Percentiles rank a stretch among this genome's conserved stretches.
phyloP scores from a whole-genome alignment of 2,329 filamentous ascomycete species.

The Plenodomus biglobosus region DNA sequence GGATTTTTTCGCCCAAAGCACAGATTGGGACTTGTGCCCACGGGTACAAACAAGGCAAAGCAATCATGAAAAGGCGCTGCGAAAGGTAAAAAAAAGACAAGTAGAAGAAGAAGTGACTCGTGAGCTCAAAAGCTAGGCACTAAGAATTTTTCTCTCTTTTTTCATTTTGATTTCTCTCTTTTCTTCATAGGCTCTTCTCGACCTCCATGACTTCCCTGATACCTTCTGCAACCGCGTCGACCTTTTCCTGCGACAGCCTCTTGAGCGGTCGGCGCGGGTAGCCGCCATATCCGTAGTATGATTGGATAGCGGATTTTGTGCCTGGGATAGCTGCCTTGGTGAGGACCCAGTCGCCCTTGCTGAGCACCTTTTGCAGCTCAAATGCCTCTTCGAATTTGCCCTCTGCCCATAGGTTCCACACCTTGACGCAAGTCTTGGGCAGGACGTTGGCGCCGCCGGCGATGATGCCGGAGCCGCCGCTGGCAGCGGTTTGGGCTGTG shows the following conservation, averaged over 20 bases:
- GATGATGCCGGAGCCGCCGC: constrained; percentile 80
- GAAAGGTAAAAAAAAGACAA: too few relatives aligned
- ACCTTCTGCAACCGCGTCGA: constrained; percentile 47
- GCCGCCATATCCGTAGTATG: constrained; percentile 79
- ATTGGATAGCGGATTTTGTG: constrained; percentile 82
- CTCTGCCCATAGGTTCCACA: constrained; percentile 74
- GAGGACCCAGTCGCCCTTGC: constrained; percentile 77
- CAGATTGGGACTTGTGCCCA: too few relatives aligned
- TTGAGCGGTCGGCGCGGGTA: constrained; percentile 73
- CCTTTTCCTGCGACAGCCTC: constrained; percentile 61
- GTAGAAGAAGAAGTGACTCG: constrained; percentile 1
- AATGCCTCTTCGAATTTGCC: constrained; percentile 76
- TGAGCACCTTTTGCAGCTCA: constrained; percentile 73
- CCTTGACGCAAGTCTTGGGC: constrained; percentile 75
- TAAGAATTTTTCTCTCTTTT: too few relatives aligned
- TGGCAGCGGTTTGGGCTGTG: constrained; percentile 76
- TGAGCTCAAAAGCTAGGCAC: too few relatives aligned
- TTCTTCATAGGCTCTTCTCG: constrained; percentile 55
- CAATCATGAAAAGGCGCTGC: too few relatives aligned
- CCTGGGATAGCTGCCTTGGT: constrained; percentile 82
- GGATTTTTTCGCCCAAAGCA: constrained; percentile 10
- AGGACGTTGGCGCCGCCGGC: constrained; percentile 83
- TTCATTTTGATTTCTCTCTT: too few relatives aligned
- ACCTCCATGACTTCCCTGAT: constrained; percentile 65
- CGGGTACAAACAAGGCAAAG: too few relatives aligned